phyloP scores from a whole-genome alignment of 441 rosid species.

The Eutrema salsugineum region DNA sequence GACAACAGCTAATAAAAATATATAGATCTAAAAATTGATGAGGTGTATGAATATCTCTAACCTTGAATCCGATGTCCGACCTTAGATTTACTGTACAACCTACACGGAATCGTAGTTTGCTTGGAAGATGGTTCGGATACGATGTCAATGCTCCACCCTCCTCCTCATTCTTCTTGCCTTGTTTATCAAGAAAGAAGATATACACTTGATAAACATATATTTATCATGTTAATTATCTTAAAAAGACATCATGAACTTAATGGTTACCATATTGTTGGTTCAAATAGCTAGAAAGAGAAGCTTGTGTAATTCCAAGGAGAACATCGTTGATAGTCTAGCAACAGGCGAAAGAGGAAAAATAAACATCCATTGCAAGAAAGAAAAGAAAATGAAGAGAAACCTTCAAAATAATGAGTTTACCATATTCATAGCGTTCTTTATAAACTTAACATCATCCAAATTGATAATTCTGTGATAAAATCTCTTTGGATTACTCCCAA shows the following conservation, averaged over 20 bases:
- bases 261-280: conserved; percentile 39
- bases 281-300: conserved; percentile 60
- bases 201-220: too few relatives aligned
- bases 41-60: conserved; percentile 9
- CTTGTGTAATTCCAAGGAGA: conserved; percentile 62
- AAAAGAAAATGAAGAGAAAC: too few relatives aligned
- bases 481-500: conserved; percentile 27
- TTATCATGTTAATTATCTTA: too few relatives aligned
- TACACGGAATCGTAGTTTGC: conserved; percentile 46
- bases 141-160: conserved; percentile 13
- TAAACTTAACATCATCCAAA: conserved; percentile 34
- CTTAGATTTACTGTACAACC: conserved; percentile 56
- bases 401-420: conserved; percentile 12
- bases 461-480: conserved; percentile 31
- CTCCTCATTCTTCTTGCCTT: conserved; percentile 31
- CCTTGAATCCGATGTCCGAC: conserved; percentile 64
- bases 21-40: neutral
- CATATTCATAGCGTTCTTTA: conserved; percentile 34
- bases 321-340: conserved; percentile 73
- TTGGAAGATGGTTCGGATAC: conserved; percentile 30
- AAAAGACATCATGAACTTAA: neutral
- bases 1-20: neutral
- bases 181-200: conserved; percentile 4
- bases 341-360: neutral
- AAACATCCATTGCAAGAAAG: neutral